These are phyloP conservation scores for Colletotrichum spinosum DNA, from an alignment of 2,329 filamentous ascomycete species.

Conservation along the genomic window DNA sequence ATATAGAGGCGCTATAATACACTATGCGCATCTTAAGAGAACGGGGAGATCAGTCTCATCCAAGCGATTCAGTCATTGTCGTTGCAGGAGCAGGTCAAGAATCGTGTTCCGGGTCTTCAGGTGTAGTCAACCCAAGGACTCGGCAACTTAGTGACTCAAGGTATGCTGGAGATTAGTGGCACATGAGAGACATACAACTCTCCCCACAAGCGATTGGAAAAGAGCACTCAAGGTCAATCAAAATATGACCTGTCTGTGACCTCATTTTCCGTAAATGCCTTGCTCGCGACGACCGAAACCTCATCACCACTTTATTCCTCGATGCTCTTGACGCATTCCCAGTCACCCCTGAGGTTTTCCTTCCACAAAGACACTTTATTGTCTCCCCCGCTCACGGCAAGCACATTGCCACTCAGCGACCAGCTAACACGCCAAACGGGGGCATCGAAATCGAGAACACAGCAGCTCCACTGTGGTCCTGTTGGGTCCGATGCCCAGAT, in stretches of 20 bases:
- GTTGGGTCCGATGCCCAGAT: conserved; percentile 90
- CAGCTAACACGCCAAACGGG: conserved; percentile 97
- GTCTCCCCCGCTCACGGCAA: conserved; percentile 92
- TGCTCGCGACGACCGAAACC: conserved; percentile 40
- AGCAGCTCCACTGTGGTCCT: conserved; percentile 82
- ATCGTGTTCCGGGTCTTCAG: too few species aligned
- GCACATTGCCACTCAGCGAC: conserved; percentile 95
- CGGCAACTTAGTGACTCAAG: too few species aligned
- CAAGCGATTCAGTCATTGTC: too few species aligned
- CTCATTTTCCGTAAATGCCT: conserved; percentile 50
- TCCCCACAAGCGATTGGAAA: neutral
- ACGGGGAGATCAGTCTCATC: too few species aligned
- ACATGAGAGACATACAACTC: too few species aligned
- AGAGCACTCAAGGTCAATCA: conserved; percentile 3
- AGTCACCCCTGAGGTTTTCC: conserved; percentile 95
- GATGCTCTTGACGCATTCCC: conserved; percentile 97
- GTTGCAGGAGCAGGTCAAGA: too few species aligned
- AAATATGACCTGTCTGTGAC: conserved; percentile 13
- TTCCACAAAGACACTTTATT: conserved; percentile 99
- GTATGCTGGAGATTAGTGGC: too few species aligned
- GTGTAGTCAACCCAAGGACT: too few species aligned
- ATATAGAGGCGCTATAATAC: too few species aligned
- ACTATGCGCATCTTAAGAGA: too few species aligned
- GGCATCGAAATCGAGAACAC: conserved; percentile 87
- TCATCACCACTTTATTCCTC: conserved; percentile 72